A percentile compares a stretch with the other conserved stretches of the same genome.
Evolutionary conservation across 345 rosid species (phyloP).

Genomic region (Eucalyptus sp.): DNA sequence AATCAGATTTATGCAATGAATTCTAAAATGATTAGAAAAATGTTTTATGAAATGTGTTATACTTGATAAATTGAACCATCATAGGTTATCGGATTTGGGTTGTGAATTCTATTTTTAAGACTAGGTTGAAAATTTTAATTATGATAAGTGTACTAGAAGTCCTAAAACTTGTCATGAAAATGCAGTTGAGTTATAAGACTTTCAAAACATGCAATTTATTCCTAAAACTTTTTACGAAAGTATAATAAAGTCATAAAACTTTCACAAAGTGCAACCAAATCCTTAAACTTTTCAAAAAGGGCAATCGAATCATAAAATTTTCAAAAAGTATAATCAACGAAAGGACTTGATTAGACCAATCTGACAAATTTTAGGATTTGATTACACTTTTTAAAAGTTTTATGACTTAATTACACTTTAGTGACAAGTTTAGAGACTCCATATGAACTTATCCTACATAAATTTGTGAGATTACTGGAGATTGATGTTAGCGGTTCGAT

Average conservation of each 20-base stretch:
- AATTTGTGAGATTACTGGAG: fast-evolving
- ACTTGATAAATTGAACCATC: fast-evolving
- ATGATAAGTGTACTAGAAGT: fast-evolving
- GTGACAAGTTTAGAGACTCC: background rate
- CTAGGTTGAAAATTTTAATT: no score
- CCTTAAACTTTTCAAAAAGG: fast-evolving
- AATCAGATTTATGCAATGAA: fast-evolving
- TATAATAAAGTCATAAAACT: no score
- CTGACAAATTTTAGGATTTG: fast-evolving
- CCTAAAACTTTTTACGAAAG: fast-evolving
- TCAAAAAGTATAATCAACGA: fast-evolving
- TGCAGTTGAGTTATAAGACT: fast-evolving
- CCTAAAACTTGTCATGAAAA: fast-evolving
- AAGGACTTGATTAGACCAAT: fast-evolving
- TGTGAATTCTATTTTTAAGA: background rate
- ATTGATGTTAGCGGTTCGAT: fast-evolving
- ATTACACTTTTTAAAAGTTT: fast-evolving
- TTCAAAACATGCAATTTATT: fast-evolving
- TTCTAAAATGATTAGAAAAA: background rate
- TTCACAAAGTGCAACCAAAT: fast-evolving
- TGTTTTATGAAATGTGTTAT: background rate
- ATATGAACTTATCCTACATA: fast-evolving
- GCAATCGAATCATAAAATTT: fast-evolving
- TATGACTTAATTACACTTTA: fast-evolving
- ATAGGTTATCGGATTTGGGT: background rate